Base-by-base conservation (phyloP, 305 asterid species). In the Ajuga reptans region DNA sequence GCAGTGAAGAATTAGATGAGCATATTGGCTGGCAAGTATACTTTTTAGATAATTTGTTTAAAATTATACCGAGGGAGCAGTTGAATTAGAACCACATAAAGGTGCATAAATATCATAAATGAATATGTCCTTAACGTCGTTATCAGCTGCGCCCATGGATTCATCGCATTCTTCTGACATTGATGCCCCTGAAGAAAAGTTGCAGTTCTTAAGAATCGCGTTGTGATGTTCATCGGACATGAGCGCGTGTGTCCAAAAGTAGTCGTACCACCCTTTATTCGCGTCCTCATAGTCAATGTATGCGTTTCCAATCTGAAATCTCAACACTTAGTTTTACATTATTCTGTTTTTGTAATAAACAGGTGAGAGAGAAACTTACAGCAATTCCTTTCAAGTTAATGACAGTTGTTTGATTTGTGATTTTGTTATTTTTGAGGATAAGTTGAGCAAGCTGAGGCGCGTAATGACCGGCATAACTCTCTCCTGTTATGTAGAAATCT, bases 401-500 rank as follows among this genome's bases (percentile, higher is more conserved):
- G 66, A 82, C 71, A 0, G 84, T 84, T 68, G 84, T 84, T 68
- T 82, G 77, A 27, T 81, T 77, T 18, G 88, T 72, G 9, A 64
- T 54, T 36, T 82, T 69, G 82, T 87, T 89, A 65, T 83, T 80
- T 0, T 63, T 21, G 4, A 89, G 85, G 68, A 89, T 84, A 0
- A 82, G 42, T 5, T 81, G 75, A 43, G 96, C 95, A 0, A 89
- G 87, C 11, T 86, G 89, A 1, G 95, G 93, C 6, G 71, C 87
- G 1, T 87, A 89, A 41, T 87, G 92, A 0, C 87, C 95, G 0
- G 86, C 89, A 27, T 87, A 84, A 50, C 87, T 86, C 83, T 89
- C 95, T 10, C 95, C 95, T 0, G 85, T 60, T 9, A 89, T 66
- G 64, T 39, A 89, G 14, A 89, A 87, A 4, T 87, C 85, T 1